Evolutionary conservation across 306 rosid species (phyloP), one percentile per base, ranked within the genome.

Genomic region (Astragalus glycyphyllos): DNA sequence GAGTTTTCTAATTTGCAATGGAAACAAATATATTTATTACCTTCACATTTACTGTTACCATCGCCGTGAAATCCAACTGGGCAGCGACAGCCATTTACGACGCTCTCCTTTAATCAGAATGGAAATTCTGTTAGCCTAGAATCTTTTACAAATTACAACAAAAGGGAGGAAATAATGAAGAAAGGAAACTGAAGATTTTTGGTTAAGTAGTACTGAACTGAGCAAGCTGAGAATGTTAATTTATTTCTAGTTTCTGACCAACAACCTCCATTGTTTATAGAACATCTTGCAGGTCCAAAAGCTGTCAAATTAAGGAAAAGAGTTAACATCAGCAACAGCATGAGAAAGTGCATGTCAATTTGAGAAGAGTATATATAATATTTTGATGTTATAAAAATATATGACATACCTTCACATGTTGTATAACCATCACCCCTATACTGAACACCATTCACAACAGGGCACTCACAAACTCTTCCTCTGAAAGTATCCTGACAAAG

Each of bases 391-490:
- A 50, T 16, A 65, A 65, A 69, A 34, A 12, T 64, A 58, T 50
- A 68, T 71, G 59, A 50, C 57, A 42, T 89, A 94, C 99, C 97
- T 74, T 77, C 79, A 60, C 99, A 94, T 58, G 85, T 69, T 46
- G 83, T 70, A 73, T 94, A 94, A 32, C 97, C 99, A 80, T 91
- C 92, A 45, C 99, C 99, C 69, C 8, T 86, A 35, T 94, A 94
- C 73, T 87, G 95, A 77, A 94, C 88, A 55, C 99, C 97, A 3
- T 80, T 80, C 65, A 82, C 91, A 14, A 79, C 65, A 50, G 99
- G 99, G 77, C 99, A 94, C 83, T 91, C 91, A 1, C 99, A 94
- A 78, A 94, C 85, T 87, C 97, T 89, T 81, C 97, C 99, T 80
- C 99, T 74, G 60, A 89, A 94, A 35, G 99, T 94, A 71, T 94